Percentiles rank a stretch among this genome's conserved stretches.
Evolutionary conservation across 2,329 filamentous ascomycete species (phyloP).

Genomic region (Fusarium bactridioides): DNA sequence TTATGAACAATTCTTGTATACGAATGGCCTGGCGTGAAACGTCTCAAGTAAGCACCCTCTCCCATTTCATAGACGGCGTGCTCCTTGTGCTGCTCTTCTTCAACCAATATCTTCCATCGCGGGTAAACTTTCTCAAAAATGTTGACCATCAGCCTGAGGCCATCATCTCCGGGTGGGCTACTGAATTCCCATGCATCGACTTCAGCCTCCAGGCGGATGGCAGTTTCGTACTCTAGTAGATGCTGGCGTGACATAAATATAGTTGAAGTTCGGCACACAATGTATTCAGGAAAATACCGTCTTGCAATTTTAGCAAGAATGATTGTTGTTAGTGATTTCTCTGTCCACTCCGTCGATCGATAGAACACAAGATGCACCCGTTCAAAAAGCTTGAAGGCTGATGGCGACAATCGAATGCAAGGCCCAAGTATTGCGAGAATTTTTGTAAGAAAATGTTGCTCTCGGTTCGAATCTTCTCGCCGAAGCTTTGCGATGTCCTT

Average conservation of each 20-base stretch:
- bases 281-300: slow-evolving; percentile 87
- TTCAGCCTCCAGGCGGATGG: slow-evolving; percentile 80
- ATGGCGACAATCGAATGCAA: slow-evolving; percentile 80
- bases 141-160: slow-evolving; percentile 72
- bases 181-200: slow-evolving; percentile 88
- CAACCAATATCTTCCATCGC: slow-evolving; percentile 78
- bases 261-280: slow-evolving; percentile 87
- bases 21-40: slow-evolving; percentile 90
- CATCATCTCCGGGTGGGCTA: slow-evolving; percentile 71
- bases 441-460: slow-evolving; percentile 78
- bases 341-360: slow-evolving; percentile 94
- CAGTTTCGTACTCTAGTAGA: slow-evolving; percentile 88
- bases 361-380: slow-evolving; percentile 96
- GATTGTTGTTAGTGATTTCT: slow-evolving; percentile 94
- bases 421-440: slow-evolving; percentile 81
- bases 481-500: slow-evolving; percentile 23
- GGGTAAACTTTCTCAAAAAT: slow-evolving; percentile 79
- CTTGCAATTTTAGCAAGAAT: slow-evolving; percentile 90
- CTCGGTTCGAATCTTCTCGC: slow-evolving; percentile 64
- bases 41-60: slow-evolving; percentile 87
- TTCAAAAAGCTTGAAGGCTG: slow-evolving; percentile 83
- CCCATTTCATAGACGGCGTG: slow-evolving; percentile 78
- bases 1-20: slow-evolving; percentile 96
- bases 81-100: slow-evolving; percentile 81
- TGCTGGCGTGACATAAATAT: slow-evolving; percentile 82